Percentiles rank a stretch among this genome's conserved stretches.
Conservation (phyloP, 208 protist genomes). For the Novymonas esmeraldas region DNA sequence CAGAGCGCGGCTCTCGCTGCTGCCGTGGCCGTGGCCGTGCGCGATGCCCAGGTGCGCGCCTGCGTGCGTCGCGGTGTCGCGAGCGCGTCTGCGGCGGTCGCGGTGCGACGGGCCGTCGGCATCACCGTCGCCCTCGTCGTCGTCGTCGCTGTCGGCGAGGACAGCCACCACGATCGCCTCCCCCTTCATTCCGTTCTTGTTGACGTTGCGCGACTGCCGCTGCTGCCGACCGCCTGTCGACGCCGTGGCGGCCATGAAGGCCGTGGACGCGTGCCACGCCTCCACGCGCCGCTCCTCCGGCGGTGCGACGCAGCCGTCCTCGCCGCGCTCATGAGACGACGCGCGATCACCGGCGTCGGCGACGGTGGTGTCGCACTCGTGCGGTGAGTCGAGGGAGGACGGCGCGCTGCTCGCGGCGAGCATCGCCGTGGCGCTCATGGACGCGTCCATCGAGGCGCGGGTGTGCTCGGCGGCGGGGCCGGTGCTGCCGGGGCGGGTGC, state of each 20-base stretch:
- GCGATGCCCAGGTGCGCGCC: not conserved
- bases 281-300: not conserved
- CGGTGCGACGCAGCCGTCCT: not conserved
- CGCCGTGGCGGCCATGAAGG: constrained; percentile 13
- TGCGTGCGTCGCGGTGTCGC: not conserved
- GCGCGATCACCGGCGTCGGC: not conserved
- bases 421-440: constrained; percentile 1
- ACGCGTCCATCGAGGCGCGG: constrained; percentile 15
- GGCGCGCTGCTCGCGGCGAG: not conserved
- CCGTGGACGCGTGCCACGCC: constrained; percentile 24
- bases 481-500: constrained; percentile 5
- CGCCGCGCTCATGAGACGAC: not conserved
- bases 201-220: constrained; percentile 10
- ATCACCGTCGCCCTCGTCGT: constrained; percentile 18
- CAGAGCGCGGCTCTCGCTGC: not conserved
- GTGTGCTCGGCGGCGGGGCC: not conserved
- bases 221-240: not conserved
- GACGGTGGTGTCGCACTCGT: not conserved
- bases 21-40: not conserved
- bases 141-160: constrained; percentile 27
- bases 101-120: not conserved
- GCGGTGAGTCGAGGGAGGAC: not conserved
- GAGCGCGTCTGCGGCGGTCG: not conserved
- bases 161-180: constrained; percentile 25
- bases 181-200: constrained; percentile 32